These are phyloP conservation scores for Canariomyces notabilis DNA, from an alignment of 2,329 filamentous ascomycete genomes.

Conservation along the genomic window DNA sequence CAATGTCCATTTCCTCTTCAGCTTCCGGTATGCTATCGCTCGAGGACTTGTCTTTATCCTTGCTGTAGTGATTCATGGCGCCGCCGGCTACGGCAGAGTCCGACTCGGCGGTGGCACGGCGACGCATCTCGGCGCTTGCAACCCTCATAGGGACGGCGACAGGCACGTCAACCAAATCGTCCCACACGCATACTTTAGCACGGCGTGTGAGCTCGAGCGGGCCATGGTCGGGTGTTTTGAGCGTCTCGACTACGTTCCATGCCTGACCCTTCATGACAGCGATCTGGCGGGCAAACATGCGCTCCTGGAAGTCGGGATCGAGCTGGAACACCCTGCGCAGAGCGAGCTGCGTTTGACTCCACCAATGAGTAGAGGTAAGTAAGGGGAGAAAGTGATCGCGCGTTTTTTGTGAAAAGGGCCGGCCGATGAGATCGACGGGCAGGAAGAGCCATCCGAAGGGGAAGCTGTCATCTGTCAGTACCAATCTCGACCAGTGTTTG, in stretches of 20 bases:
- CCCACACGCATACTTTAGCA: constrained; percentile 93
- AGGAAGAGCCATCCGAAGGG: constrained; percentile 98
- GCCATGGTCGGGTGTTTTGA: constrained; percentile 88
- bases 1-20: constrained; percentile 92
- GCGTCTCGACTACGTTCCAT: constrained; percentile 97
- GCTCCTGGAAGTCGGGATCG: constrained; percentile 94
- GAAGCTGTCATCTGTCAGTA: constrained; percentile 55
- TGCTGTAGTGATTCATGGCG: constrained; percentile 25
- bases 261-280: constrained; percentile 99
- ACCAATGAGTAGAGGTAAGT: constrained; percentile 92
- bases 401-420: constrained; percentile 92
- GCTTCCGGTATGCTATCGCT: constrained; percentile 44
- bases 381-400: constrained; percentile 93
- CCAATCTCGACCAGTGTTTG: not conserved
- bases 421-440: constrained; percentile 90
- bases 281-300: constrained; percentile 98
- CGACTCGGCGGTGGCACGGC: constrained; percentile 50
- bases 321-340: constrained; percentile 83
- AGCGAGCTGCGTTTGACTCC: constrained; percentile 86
- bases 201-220: constrained; percentile 88
- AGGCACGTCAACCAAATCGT: constrained; percentile 93
- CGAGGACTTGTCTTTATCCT: not conserved
- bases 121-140: constrained; percentile 77
- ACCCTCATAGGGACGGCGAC: constrained; percentile 85
- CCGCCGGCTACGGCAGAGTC: constrained; percentile 35